Conservation (phyloP, 108 stramenopile species). For the Pseudonitzschia pungens region DNA sequence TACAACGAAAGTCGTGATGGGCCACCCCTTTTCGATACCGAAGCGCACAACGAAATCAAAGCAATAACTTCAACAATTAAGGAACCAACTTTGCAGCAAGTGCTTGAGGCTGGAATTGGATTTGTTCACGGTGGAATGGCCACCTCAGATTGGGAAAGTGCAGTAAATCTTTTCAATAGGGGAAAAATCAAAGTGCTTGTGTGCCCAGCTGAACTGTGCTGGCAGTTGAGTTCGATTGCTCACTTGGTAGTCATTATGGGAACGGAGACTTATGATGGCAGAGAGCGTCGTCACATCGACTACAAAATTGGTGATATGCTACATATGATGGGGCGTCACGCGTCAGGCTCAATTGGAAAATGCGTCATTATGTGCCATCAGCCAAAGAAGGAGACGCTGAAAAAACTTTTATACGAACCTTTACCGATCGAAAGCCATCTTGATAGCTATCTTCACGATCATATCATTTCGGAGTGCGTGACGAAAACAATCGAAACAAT, state of each 20-base stretch:
- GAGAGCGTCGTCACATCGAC: slow-evolving; percentile 91
- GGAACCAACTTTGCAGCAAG: slow-evolving; percentile 88
- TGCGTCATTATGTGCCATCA: slow-evolving; percentile 92
- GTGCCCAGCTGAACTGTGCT: slow-evolving; percentile 84
- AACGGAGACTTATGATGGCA: slow-evolving; percentile 94
- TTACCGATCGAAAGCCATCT: slow-evolving; percentile 97
- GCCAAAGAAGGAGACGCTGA: slow-evolving; percentile 92
- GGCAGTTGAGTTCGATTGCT: slow-evolving; percentile 72
- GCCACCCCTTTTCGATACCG: slow-evolving; percentile 42
- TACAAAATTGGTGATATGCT: slow-evolving; percentile 91
- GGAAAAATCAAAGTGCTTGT: slow-evolving; percentile 83
- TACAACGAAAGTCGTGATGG: slow-evolving; percentile 76
- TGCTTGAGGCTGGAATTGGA: slow-evolving; percentile 83
- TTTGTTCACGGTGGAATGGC: slow-evolving; percentile 92
- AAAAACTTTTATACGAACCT: slow-evolving; percentile 94
- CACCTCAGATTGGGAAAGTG: slow-evolving; percentile 72
- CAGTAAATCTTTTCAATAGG: slow-evolving; percentile 66
- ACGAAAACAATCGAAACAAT: slow-evolving; percentile 92
- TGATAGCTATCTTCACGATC: slow-evolving; percentile 95
- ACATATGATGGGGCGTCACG: slow-evolving; percentile 94
- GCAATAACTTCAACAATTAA: slow-evolving; percentile 33
- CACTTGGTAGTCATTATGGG: slow-evolving; percentile 95
- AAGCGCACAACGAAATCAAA: slow-evolving; percentile 25
- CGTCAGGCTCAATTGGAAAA: slow-evolving; percentile 68
- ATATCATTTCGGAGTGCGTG: slow-evolving; percentile 96